Percentiles rank a stretch among this genome's conserved stretches.
Evolutionary conservation across 106 monocot genomes (phyloP).

Genomic region (Posidonia australis): DNA sequence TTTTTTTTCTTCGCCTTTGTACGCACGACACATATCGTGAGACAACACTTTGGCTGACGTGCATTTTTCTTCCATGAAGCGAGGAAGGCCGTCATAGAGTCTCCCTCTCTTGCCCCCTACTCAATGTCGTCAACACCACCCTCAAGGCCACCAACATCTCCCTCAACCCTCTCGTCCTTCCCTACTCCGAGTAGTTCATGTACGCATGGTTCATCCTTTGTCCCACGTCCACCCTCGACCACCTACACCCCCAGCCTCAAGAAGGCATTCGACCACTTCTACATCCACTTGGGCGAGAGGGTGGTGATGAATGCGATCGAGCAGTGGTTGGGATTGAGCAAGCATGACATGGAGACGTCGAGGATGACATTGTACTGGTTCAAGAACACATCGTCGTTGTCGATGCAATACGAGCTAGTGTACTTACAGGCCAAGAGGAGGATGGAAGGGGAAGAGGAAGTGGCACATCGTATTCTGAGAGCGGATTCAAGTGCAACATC

Average conservation of each 20-base stretch:
- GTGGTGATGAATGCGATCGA: constrained; percentile 22
- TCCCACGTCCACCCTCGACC: not conserved
- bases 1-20: too few relatives aligned
- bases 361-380: constrained; percentile 19
- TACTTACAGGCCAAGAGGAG: constrained; percentile 15
- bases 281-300: constrained; percentile 63
- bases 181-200: constrained; percentile 1
- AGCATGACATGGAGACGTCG: constrained; percentile 8
- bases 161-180: not conserved
- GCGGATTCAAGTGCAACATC: constrained; percentile 44
- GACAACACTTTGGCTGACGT: too few relatives aligned
- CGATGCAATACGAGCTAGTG: constrained; percentile 10
- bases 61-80: not conserved
- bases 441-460: constrained; percentile 20
- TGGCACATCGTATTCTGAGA: constrained; percentile 38
- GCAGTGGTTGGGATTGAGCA: constrained; percentile 3
- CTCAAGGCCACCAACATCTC: not conserved
- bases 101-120: not conserved
- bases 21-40: too few relatives aligned
- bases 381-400: constrained; percentile 11
- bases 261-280: constrained; percentile 81
- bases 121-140: not conserved
- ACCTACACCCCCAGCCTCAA: constrained; percentile 57
- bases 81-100: not conserved
- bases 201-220: not conserved